These are phyloP conservation scores for Larix kaempferi DNA, from an alignment of 75 land plant species.

Conservation along the genomic window DNA sequence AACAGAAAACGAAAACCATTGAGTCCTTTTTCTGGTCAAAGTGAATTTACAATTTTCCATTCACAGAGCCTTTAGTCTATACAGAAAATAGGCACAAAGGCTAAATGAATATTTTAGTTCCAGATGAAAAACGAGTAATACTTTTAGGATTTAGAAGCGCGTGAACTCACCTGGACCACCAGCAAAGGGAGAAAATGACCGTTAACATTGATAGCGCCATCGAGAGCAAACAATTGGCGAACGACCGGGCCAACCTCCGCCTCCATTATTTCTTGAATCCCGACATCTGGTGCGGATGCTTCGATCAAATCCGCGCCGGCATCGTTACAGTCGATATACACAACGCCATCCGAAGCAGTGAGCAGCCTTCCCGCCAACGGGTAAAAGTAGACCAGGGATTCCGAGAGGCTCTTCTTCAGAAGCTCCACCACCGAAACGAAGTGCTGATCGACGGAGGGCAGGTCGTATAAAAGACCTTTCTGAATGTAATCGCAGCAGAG, in stretches of 20 bases:
- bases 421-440: conserved; percentile 10
- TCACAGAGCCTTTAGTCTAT: too few species aligned
- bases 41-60: too few species aligned
- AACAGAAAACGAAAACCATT: too few species aligned
- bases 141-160: too few species aligned
- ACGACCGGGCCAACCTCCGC: conserved; percentile 22
- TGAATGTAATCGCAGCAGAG: conserved; percentile 65
- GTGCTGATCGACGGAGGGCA: conserved; percentile 15
- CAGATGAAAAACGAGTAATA: too few species aligned
- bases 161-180: conserved; percentile 40
- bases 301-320: conserved; percentile 46
- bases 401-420: conserved; percentile 37
- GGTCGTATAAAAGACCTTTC: conserved; percentile 44
- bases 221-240: conserved; percentile 30
- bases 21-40: too few species aligned
- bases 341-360: conserved; percentile 21
- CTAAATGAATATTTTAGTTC: too few species aligned
- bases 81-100: too few species aligned
- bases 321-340: conserved; percentile 49
- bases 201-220: conserved; percentile 31
- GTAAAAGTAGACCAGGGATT: conserved; percentile 42
- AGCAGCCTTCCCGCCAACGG: conserved; percentile 51
- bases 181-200: conserved; percentile 35
- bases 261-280: conserved; percentile 16
- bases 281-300: conserved; percentile 25